Evolutionary conservation across 805 yeast species (phyloP).

Genomic region (Wickerhamiella brachini): DNA sequence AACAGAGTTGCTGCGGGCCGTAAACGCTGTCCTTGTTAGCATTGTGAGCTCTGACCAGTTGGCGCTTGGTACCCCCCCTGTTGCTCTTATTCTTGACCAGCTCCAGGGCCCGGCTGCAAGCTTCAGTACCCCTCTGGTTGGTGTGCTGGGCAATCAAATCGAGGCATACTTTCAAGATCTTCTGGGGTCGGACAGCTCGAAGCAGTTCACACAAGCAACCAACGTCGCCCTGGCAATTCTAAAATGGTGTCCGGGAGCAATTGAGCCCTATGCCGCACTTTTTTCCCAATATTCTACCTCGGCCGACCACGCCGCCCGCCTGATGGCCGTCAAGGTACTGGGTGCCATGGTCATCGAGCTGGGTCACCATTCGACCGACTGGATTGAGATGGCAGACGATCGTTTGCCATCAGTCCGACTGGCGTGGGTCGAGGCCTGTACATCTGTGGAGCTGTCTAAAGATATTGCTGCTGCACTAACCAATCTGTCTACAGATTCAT

Average conservation of each 20-base stretch:
- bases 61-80: background rate
- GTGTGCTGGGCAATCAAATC: background rate
- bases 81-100: background rate
- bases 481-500: background rate
- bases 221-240: background rate
- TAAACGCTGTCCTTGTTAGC: background rate
- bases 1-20: background rate
- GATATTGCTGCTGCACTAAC: background rate
- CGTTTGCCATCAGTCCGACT: background rate
- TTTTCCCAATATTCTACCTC: background rate
- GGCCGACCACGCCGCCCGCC: background rate
- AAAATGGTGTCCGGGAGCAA: background rate
- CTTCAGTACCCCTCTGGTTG: background rate
- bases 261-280: background rate
- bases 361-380: background rate
- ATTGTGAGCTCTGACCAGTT: background rate
- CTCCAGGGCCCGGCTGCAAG: background rate
- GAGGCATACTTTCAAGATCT: background rate
- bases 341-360: background rate
- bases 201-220: background rate
- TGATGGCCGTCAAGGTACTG: background rate
- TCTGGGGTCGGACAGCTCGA: background rate
- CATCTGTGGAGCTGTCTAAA: background rate
- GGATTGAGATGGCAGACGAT: background rate
- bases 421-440: background rate